Conservation (phyloP, 2,329 filamentous ascomycete genomes). For the Penicillium sp. region DNA sequence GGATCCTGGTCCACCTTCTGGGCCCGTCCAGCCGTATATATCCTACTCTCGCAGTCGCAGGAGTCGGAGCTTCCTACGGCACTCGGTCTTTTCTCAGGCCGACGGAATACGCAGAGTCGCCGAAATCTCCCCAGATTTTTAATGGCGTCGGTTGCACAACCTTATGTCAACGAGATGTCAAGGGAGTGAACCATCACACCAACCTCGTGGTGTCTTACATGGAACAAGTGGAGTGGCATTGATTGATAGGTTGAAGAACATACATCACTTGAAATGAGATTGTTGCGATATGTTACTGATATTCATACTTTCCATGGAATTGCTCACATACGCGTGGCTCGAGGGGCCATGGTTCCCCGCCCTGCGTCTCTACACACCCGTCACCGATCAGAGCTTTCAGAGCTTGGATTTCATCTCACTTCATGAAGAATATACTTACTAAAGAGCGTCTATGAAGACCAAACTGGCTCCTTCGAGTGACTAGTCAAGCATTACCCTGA, state of each 20-base stretch:
- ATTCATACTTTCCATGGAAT: constrained; percentile 45
- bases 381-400: constrained; percentile 56
- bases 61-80: constrained; percentile 14
- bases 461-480: constrained; percentile 64
- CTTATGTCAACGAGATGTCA: constrained; percentile 3
- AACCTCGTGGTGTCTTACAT: constrained; percentile 57
- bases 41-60: constrained; percentile 9
- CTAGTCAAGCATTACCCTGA: constrained; percentile 70
- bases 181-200: constrained; percentile 57
- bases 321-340: constrained; percentile 65
- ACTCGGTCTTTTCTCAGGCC: constrained; percentile 10
- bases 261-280: background rate
- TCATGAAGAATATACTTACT: constrained; percentile 6
- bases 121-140: constrained; percentile 13
- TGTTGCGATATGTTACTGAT: constrained; percentile 1
- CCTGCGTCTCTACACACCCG: constrained; percentile 68
- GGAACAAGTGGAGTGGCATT: constrained; percentile 55
- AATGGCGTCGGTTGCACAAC: constrained; percentile 11
- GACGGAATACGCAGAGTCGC: constrained; percentile 17
- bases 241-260: constrained; percentile 47
- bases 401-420: constrained; percentile 41
- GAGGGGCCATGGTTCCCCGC: constrained; percentile 61
- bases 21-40: constrained; percentile 7
- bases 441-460: constrained; percentile 44
- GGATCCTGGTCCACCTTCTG: constrained; percentile 6